These are phyloP conservation scores for Trichoderma sp. DNA, from an alignment of 2,329 filamentous ascomycete genomes.

Conservation along the genomic window DNA sequence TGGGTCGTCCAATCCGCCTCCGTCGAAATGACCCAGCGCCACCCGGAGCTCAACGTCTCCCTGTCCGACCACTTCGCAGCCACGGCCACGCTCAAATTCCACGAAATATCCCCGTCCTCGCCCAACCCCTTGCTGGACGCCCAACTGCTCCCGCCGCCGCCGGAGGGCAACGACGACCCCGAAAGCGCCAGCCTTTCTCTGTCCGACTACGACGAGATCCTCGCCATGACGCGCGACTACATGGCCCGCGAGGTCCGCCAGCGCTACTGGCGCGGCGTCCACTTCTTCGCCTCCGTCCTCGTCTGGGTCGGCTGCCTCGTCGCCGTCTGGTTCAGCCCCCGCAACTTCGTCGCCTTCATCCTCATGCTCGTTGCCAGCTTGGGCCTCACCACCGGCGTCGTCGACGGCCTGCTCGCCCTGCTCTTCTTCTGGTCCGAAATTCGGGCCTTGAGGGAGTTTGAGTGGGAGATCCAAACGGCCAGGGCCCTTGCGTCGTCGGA, in stretches of 20 bases:
- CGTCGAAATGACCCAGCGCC: slow-evolving; percentile 79
- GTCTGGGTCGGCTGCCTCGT: slow-evolving; percentile 74
- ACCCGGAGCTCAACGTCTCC: slow-evolving; percentile 79
- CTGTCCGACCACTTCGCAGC: slow-evolving; percentile 95
- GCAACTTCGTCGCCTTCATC: slow-evolving; percentile 76
- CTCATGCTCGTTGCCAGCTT: slow-evolving; percentile 80
- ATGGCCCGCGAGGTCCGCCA: slow-evolving; percentile 70
- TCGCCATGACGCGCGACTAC: slow-evolving; percentile 71
- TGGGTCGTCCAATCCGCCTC: slow-evolving; percentile 73
- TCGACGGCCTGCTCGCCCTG: slow-evolving; percentile 84
- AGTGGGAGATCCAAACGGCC: slow-evolving; percentile 84
- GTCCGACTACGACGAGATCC: slow-evolving; percentile 63
- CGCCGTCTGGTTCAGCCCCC: slow-evolving; percentile 82
- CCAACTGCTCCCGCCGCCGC: slow-evolving; percentile 39
- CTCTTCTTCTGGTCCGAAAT: slow-evolving; percentile 86
- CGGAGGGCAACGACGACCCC: slow-evolving; percentile 27
- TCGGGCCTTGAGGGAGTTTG: slow-evolving; percentile 82
- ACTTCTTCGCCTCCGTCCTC: slow-evolving; percentile 70
- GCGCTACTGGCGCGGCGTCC: slow-evolving; percentile 68
- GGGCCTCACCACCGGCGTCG: slow-evolving; percentile 70
- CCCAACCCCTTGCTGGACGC: slow-evolving; percentile 36
- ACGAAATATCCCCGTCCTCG: slow-evolving; percentile 38
- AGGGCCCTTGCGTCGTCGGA: slow-evolving; percentile 45
- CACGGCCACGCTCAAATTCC: slow-evolving; percentile 69
- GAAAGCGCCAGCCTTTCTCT: slow-evolving; percentile 33